Conservation (phyloP, 306 rosid genomes). For the Begonia peltatifolia region DNA sequence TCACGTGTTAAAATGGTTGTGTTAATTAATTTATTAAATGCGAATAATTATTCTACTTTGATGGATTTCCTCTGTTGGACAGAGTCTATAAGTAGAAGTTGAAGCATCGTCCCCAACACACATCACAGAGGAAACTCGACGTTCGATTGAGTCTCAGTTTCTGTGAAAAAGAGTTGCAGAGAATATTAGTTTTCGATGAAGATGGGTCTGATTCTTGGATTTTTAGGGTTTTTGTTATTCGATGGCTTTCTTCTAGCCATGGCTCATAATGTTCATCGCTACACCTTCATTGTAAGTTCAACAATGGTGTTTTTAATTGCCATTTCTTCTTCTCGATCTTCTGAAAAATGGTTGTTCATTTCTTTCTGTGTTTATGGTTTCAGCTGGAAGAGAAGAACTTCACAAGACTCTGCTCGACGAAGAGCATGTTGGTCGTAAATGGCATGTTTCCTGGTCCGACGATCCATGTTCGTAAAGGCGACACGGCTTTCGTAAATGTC, state of each 20-base stretch:
- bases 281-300: conserved; percentile 13
- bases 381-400: conserved; percentile 15
- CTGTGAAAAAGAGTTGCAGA: neutral
- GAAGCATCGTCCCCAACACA: too few relatives aligned
- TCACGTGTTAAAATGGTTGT: too few relatives aligned
- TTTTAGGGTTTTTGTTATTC: conserved; percentile 5
- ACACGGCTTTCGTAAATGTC: conserved; percentile 14
- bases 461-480: conserved; percentile 17
- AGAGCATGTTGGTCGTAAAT: conserved; percentile 17
- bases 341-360: neutral
- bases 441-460: conserved; percentile 23
- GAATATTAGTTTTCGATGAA: neutral
- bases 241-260: neutral
- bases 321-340: neutral
- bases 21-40: too few relatives aligned
- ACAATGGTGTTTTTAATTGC: neutral
- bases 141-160: too few relatives aligned
- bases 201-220: conserved; percentile 3
- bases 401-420: conserved; percentile 13
- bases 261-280: conserved; percentile 13
- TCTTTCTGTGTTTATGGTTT: neutral
- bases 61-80: too few relatives aligned
- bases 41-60: too few relatives aligned
- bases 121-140: too few relatives aligned
- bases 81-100: too few relatives aligned